Evolutionary conservation across 352 stramenopile genomes (phyloP).

Genomic region (Globisporangium solare): DNA sequence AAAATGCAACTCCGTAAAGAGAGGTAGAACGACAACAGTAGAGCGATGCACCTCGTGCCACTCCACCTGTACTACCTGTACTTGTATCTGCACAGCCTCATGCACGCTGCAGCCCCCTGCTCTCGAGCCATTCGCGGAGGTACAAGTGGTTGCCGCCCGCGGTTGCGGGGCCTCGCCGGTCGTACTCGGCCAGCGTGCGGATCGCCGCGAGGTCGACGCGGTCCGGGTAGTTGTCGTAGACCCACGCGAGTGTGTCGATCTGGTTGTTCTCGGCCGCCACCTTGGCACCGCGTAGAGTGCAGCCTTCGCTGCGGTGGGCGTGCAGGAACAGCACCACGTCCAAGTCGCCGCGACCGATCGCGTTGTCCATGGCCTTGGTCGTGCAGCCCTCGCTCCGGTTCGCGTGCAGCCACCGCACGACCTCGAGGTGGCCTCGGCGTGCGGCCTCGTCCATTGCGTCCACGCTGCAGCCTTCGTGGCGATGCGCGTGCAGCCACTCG

Average conservation of each 20-base stretch:
- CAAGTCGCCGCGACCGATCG: conserved; percentile 11
- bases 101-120: background rate
- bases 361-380: conserved; percentile 10
- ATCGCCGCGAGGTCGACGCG: background rate
- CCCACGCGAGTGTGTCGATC: conserved; percentile 1
- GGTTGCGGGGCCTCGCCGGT: background rate
- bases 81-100: no score
- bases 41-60: no score
- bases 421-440: conserved; percentile 21
- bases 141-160: background rate
- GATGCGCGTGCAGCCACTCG: conserved; percentile 27
- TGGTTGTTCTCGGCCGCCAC: conserved; percentile 9
- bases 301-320: conserved; percentile 12
- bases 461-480: conserved; percentile 18
- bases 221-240: background rate
- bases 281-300: background rate
- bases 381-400: conserved; percentile 26
- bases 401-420: conserved; percentile 37
- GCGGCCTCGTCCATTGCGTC: conserved; percentile 17
- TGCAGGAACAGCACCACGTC: conserved; percentile 18
- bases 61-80: no score
- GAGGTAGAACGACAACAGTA: no score
- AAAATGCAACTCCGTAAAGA: no score
- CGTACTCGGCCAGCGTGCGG: background rate
- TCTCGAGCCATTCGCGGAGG: background rate